A percentile compares a stretch with the other conserved stretches of the same genome.
These are phyloP conservation scores for Mortierella alpina DNA, from an alignment of 192 early-diverging fungal species.

Conservation along the genomic window DNA sequence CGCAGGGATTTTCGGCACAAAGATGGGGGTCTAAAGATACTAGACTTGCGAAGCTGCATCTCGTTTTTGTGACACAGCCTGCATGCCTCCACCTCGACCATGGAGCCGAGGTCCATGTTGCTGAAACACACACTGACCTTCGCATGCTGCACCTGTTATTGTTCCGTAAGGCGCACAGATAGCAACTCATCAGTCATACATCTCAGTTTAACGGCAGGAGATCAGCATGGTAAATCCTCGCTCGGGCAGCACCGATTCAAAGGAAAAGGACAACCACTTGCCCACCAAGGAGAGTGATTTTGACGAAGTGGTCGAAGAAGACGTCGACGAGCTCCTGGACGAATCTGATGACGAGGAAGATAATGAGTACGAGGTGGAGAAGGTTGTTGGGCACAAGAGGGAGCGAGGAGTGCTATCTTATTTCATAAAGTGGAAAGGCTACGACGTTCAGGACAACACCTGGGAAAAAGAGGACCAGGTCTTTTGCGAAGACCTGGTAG, in stretches of 20 bases:
- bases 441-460: constrained; percentile 42
- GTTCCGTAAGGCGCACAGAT: too few relatives aligned
- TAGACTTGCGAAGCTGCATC: too few relatives aligned
- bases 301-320: not conserved
- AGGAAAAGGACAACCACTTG: not conserved
- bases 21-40: too few relatives aligned
- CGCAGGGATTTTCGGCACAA: too few relatives aligned
- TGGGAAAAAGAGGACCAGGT: constrained; percentile 34
- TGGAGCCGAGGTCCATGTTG: too few relatives aligned
- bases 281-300: not conserved
- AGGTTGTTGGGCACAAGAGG: constrained; percentile 26
- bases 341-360: not conserved
- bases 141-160: too few relatives aligned
- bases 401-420: constrained; percentile 13
- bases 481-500: constrained; percentile 19
- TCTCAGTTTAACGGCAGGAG: not conserved
- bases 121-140: too few relatives aligned
- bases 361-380: constrained; percentile 37
- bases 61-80: too few relatives aligned
- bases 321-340: not conserved
- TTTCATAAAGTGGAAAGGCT: constrained; percentile 52
- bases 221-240: too few relatives aligned
- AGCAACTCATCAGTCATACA: too few relatives aligned
- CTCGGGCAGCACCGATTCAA: not conserved
- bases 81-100: too few relatives aligned